Evolutionary conservation across 768 basidiomycete species (phyloP), one percentile per base, ranked within the genome.

Genomic region (Infundibulicybe gibba): DNA sequence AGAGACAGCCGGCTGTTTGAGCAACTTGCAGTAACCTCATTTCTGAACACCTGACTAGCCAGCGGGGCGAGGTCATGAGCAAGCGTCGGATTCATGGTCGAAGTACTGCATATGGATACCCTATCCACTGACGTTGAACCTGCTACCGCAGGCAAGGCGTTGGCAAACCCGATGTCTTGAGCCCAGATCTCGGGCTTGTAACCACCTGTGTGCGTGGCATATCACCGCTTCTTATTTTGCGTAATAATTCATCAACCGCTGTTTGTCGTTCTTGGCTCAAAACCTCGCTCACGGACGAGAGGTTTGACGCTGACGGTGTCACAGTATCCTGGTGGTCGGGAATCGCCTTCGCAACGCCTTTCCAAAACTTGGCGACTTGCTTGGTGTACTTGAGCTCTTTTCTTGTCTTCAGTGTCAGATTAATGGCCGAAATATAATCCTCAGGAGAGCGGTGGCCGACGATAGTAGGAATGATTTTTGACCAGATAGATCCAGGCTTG

Each of bases 401-500:
- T 40, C 64, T 59, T 21, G 59, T 47, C 39, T 58, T 61, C 40
- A 67, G 50, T 17, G 61, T 64, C 49, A 63, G 33, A 32, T 65
- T 61, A 33, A 71, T 60, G 6, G 65, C 64, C 1, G 68, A 59
- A 32, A 65, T 52, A 47, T 68, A 66, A 40, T 66, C 60, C 17
- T 67, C 61, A 10, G 60, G 57, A 14, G 59, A 62, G 16, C 61
- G 63, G 45, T 62, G 60, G 10, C 62, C 57, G 43, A 60, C 56
- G 43, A 69, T 48, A 15, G 63, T 56, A 16, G 69, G 63, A 9
- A 70, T 60, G 42, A 77, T 66, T 30, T 54, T 67, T 9, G 74
- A 63, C 69, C 77, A 75, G n/a, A 70, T 61, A 14, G 71, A 64
- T 25, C 52, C 60, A n/a, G 58, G 57, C 25, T 66, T 64, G 6